phyloP scores from a whole-genome alignment of 169 alveolate species.

The Cryptosporidium tyzzeri region DNA sequence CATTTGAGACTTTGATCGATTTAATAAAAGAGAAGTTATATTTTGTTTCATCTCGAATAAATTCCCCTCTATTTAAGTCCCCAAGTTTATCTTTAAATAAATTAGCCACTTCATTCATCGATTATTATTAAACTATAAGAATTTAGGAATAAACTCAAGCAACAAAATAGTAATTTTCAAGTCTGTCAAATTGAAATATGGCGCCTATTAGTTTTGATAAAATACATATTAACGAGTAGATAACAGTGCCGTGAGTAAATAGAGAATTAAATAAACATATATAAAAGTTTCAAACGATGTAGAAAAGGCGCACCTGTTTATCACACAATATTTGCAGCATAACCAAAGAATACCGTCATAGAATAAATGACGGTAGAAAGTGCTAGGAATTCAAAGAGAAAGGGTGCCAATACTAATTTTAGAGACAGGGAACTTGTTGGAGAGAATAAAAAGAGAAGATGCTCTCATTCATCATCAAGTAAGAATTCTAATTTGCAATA shows the following conservation, averaged over 20 bases:
- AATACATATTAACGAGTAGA: background rate
- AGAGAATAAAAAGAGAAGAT: background rate
- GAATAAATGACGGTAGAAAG: slow-evolving; percentile 6
- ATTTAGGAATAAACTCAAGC: background rate
- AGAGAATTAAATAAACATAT: background rate
- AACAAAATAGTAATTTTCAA: background rate
- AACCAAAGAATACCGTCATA: background rate
- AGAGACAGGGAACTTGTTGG: background rate
- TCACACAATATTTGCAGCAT: background rate
- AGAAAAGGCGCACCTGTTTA: background rate
- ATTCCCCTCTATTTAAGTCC: background rate
- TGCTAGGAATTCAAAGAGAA: background rate
- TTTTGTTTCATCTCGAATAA: background rate
- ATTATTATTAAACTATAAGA: background rate
- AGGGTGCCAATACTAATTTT: background rate
- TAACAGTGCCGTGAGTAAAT: background rate
- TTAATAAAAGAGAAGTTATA: slow-evolving; percentile 3
- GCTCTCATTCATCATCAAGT: background rate
- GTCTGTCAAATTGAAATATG: background rate
- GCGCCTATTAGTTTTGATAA: background rate
- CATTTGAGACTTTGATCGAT: slow-evolving; percentile 11
- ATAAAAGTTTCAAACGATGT: background rate
- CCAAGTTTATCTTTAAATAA: background rate
- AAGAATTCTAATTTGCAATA: background rate
- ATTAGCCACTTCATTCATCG: background rate